These are phyloP conservation scores for Polysphondylium violaceum DNA, from an alignment of 78 protist species.

Conservation along the genomic window DNA sequence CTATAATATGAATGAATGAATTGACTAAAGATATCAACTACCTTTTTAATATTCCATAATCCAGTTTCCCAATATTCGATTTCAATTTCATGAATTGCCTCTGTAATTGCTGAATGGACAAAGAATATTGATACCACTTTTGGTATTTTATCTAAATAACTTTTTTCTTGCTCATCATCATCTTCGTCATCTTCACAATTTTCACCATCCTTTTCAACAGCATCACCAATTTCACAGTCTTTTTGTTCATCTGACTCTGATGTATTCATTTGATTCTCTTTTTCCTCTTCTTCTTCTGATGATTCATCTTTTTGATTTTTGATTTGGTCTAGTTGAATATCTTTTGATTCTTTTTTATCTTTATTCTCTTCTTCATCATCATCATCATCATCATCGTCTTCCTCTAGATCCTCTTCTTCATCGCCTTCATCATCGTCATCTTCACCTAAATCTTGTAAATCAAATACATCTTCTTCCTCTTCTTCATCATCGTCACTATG, in stretches of 20 bases:
- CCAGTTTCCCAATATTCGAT: conserved; percentile 61
- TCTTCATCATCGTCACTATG: not conserved
- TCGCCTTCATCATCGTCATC: conserved; percentile 17
- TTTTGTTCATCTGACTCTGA: not conserved
- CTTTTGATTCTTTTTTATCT: too few relatives aligned
- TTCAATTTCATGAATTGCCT: conserved; percentile 53
- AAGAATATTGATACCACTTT: conserved; percentile 64
- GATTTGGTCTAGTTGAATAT: too few relatives aligned
- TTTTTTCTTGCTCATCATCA: not conserved
- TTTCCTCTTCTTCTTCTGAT: conserved; percentile 2
- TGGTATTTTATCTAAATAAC: conserved; percentile 24
- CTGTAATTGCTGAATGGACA: conserved; percentile 56
- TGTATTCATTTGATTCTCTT: too few relatives aligned
- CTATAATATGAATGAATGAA: conserved; percentile 47
- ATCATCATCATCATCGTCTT: not conserved
- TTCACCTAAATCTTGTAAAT: not conserved
- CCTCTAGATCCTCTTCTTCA: not conserved
- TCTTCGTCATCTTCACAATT: not conserved
- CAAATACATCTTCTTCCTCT: not conserved
- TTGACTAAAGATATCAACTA: conserved; percentile 48
- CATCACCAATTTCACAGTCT: not conserved
- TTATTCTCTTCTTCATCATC: conserved; percentile 7
- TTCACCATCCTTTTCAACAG: conserved; percentile 7
- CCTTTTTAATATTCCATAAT: conserved; percentile 28
- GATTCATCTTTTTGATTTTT: too few relatives aligned